A percentile compares a stretch with the other conserved stretches of the same genome.
phyloP scores from a whole-genome alignment of 2,329 filamentous ascomycete species.

The Westerdykella ornata region DNA sequence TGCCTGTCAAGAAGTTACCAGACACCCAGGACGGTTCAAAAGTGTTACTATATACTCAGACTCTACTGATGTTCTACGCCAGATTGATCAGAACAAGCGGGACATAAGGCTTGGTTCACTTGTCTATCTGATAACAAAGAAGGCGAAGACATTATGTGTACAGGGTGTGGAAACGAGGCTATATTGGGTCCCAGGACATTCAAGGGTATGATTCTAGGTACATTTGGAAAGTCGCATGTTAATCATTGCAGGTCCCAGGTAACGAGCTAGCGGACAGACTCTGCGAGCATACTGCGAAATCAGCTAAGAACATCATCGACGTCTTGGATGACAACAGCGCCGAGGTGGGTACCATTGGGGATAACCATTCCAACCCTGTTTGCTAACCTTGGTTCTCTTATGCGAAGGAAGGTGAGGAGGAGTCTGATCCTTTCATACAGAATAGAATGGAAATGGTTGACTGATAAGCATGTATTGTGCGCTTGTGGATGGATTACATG shows the following conservation, averaged over 20 bases:
- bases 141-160: not conserved
- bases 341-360: no score
- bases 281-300: not conserved
- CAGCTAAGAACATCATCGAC: not conserved
- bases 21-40: not conserved
- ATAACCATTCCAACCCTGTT: no score
- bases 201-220: conserved; percentile 2
- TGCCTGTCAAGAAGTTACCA: conserved; percentile 1
- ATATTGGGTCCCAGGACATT: conserved; percentile 11
- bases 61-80: not conserved
- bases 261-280: conserved; percentile 10
- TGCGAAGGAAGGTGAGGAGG: no score
- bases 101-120: not conserved
- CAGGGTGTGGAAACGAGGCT: conserved; percentile 2
- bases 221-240: not conserved
- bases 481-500: no score
- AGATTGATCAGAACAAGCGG: not conserved
- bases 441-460: no score
- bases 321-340: no score
- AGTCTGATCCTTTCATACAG: no score
- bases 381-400: no score
- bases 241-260: conserved; percentile 7
- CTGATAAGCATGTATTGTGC: no score
- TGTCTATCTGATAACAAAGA: conserved; percentile 1
- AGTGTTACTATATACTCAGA: conserved; percentile 10